Base-by-base conservation (phyloP, 768 basidiomycete genomes). In the Hebeloma cylindrosporum region DNA sequence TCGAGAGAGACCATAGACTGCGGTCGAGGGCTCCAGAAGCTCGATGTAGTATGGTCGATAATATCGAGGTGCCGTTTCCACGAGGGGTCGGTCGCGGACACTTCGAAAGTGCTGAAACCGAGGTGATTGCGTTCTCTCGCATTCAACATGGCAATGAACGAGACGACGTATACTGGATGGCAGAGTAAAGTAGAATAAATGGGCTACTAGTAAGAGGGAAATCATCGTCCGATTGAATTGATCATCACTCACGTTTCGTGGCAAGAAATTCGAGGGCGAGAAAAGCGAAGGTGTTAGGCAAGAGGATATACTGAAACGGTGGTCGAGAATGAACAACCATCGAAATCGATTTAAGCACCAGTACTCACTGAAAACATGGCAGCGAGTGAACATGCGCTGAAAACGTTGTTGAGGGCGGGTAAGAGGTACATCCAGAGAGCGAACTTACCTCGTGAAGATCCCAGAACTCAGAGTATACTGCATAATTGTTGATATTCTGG, bases 101-200 rank as follows among this genome's bases (percentile, higher is more conserved):
- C 40, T 17, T 42, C 32, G n/a, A 7, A 30, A 31, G 28, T 31
- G 16, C 22, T 32, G 7, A 7, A 29, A 9, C 35, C 42, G 3
- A 11, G 22, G 5, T 35, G 28, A 23, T 46, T 52, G 2, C 63
- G 58, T 52, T 69, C 60, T 0, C 73, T 66, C n/a, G 73, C 65
- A 46, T 75, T 74, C 22, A 75, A 62, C 68, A 73, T 68, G 2
- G 69, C 64, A 10, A 73, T 51, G 54, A 71, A 78, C 0, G 75
- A 77, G n/a, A 67, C 70, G 25, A 72, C 65, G 42, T 77, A 77
- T 6, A 78, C 76, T 78, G 45, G 3, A 21, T 7, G 13, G 29
- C 17, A 32, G 6, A 14, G 14, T 1, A 28, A 17, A 40, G 22
- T 23, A 38, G 10, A 42, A 31, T 16, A 50, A 9, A 8, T 20